Evolutionary conservation across 2,329 filamentous ascomycete genomes (phyloP), one percentile per base, ranked within the genome.

Genomic region (Massarina eburnea): DNA sequence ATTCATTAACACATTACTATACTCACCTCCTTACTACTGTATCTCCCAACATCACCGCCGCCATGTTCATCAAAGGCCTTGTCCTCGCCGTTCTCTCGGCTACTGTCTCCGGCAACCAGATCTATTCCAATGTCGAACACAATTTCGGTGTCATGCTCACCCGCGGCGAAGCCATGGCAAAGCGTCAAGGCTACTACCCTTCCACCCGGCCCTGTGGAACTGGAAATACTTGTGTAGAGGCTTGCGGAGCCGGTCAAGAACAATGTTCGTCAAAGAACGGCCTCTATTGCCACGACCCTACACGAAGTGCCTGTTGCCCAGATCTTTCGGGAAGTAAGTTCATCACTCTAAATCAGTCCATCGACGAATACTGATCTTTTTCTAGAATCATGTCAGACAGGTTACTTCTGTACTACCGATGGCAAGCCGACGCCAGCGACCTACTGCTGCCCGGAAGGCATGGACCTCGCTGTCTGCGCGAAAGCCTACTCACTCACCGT

Each of bases 371-470:
- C 43, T 64, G 43, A 60, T 36, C 2, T 1, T 6, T 4, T 3
- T 19, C 21, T 41, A 84, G 81, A 82, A 67, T 80, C 82, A 24
- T 86, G 83, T 65, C 76, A 81, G 24, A 64, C 70, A 14, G 81
- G 80, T 39, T 86, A 79, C 73, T 85, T 80, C 74, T 86, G 83
- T 72, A 76, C 80, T n/a, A 72, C 77, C 54, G 77, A 83, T 61
- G 64, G 68, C 41, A 58, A 66, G 35, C 66, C 26, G 8, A 18
- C 38, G 10, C 24, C 70, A 43, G 70, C 75, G 45, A 84, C 82
- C 26, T 79, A 79, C 73, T 86, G 83, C 74, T 86, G 83, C 68
- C 80, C 81, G 33, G 69, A 83, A 34, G 73, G 71, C 49, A 73
- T 80, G 73, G 72, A 76, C 50, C 72, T 83, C 39, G 68, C 67